Evolutionary conservation across 2,329 filamentous ascomycete species (phyloP), one percentile per base, ranked within the genome.

Genomic region (Samsoniella hepiali): DNA sequence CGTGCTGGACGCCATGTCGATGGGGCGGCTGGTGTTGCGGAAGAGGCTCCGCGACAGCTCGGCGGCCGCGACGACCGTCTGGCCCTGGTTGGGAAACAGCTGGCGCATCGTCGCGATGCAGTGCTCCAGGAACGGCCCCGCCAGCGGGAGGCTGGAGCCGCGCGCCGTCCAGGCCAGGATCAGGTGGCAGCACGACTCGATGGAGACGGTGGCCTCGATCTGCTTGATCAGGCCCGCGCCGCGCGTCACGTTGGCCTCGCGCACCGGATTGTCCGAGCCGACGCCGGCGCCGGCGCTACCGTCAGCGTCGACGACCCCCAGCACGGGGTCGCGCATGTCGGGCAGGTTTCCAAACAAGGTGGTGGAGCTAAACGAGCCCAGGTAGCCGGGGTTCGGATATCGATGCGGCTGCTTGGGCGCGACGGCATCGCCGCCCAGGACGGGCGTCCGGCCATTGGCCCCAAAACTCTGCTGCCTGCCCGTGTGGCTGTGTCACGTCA

Each of bases 321-420:
- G 47, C 2, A 59, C 31, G 38, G 56, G 36, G 40, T 62, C 55
- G 11, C 49, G 50, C 32, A 62, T 32, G 31, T 64, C 58, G 10
- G 63, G 49, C 45, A 64, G 56, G 34, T 59, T 58, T 29, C 58
- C 59, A 44, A 68, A 66, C 36, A 68, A 49, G 4, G 61, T 64
- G 34, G 57, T 64, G 63, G 67, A 67, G 63, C 67, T 68, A 38
- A 63, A 63, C 1, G 62, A 54, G 8, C 62, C 62, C 4, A 57
- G 62, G 27, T 63, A 63, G 15, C 62, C 62, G 29, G 62, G 62
- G 49, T 63, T 63, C 4, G 62, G 62, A 22, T 63, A 63, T 42
- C 55, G 22, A 47, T 63, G 38, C 29, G 55, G 45, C 45, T 58
- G 45, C 45, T 58, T 63, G 15, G 55, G 38, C 7, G 49, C 49